These are phyloP conservation scores for Chlorella sp. DNA, from an alignment of 139 green algal genomes.

Conservation along the genomic window DNA sequence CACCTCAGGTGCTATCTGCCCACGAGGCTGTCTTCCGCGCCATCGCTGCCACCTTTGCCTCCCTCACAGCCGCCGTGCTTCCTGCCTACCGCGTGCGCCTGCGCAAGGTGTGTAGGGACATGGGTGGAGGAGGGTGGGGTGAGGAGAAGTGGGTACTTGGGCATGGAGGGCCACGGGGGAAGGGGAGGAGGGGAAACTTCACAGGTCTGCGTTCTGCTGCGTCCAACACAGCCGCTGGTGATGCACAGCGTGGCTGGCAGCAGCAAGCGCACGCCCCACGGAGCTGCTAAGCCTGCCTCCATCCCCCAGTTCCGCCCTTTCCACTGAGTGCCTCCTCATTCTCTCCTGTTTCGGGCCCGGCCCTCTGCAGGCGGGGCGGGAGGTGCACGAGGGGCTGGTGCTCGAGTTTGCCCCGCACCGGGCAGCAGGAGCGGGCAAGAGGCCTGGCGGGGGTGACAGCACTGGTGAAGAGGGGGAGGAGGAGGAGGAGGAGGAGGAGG, in stretches of 20 bases:
- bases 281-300: not conserved
- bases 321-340: not conserved
- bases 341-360: not conserved
- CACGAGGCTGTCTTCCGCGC: conserved; percentile 4
- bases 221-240: too few relatives aligned
- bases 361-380: not conserved
- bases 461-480: not conserved
- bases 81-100: conserved; percentile 12
- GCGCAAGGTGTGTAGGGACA: not conserved
- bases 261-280: too few relatives aligned
- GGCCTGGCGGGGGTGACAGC: not conserved
- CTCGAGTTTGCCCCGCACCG: not conserved
- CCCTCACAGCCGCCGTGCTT: not conserved
- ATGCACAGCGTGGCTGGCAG: too few relatives aligned
- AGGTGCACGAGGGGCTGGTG: conserved; percentile 13
- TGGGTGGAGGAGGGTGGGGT: not conserved
- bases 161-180: not conserved
- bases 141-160: not conserved
- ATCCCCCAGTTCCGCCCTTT: too few relatives aligned
- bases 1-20: not conserved
- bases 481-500: not conserved
- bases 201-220: too few relatives aligned
- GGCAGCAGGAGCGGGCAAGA: not conserved
- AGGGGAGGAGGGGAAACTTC: too few relatives aligned
- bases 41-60: conserved; percentile 9